Evolutionary conservation across 768 basidiomycete genomes (phyloP).

Genomic region (Asterophora lycoperdoides): DNA sequence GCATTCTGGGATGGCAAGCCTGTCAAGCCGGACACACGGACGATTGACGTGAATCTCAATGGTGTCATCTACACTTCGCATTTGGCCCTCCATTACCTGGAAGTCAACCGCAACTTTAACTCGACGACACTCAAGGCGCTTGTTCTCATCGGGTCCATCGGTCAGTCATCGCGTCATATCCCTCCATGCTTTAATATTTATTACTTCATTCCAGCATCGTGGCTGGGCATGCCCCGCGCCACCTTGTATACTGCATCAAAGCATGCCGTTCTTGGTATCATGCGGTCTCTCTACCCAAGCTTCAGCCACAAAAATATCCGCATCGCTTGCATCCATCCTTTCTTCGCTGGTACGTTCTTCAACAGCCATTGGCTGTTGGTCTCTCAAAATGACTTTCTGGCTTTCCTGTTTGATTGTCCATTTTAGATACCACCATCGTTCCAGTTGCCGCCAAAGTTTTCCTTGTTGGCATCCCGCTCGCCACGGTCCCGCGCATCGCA

Average conservation of each 20-base stretch:
- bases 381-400: too few relatives aligned
- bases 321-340: constrained; percentile 47
- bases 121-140: constrained; percentile 43
- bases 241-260: constrained; percentile 49
- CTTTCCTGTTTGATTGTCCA: neutral
- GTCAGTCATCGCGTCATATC: constrained; percentile 21
- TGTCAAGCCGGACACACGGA: constrained; percentile 38
- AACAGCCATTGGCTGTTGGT: too few relatives aligned
- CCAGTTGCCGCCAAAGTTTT: constrained; percentile 34
- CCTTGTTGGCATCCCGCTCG: constrained; percentile 46
- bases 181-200: neutral
- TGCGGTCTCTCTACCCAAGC: constrained; percentile 41
- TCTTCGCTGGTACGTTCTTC: constrained; percentile 42
- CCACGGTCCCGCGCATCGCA: constrained; percentile 44
- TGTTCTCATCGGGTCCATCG: constrained; percentile 53
- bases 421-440: constrained; percentile 45
- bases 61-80: constrained; percentile 47
- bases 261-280: constrained; percentile 49
- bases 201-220: constrained; percentile 39
- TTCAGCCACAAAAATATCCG: constrained; percentile 36
- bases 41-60: constrained; percentile 46
- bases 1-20: constrained; percentile 37
- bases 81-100: constrained; percentile 49
- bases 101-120: constrained; percentile 25
- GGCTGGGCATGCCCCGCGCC: constrained; percentile 39